Evolutionary conservation across 306 rosid genomes (phyloP), one percentile per base, ranked within the genome.

Genomic region (Hippophae gyantsensis): DNA sequence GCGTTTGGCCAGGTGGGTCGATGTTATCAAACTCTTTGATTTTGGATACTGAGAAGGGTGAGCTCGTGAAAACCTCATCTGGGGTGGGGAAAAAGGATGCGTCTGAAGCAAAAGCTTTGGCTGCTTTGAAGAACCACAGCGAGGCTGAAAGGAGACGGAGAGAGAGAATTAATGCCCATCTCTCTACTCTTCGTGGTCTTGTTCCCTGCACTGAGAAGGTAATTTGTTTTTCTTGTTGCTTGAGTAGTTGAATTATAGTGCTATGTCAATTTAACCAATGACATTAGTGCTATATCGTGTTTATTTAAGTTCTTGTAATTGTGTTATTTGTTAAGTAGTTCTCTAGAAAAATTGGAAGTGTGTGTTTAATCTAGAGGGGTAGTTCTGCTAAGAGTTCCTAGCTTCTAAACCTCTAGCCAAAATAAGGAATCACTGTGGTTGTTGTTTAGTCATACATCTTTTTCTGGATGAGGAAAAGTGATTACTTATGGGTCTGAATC

Each of bases 71-170:
- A 56, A 64, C 81, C 26, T 80, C 81, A n/a, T 42, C 68, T 54
- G 71, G 43, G 48, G 59, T 61, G 48, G 84, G 81, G n/a, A 81
- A 83, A 69, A 76, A 78, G 65, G 86, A 75, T 65, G 67, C 13
- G 26, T 65, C 78, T 14, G 87, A 86, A 70, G 83, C 67, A 0
- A 89, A 86, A 79, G 89, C 81, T 48, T 50, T 80, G 25, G 87
- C 79, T 14, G 86, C 97, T 64, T 68, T 86, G 86, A 86, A 84
- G 81, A 89, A 65, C 14, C 97, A 89, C 64, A 82, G 95, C 63
- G 89, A 84, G 60, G 97, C 97, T 7, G 95, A 89, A 82, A 80
- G 82, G 78, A 80, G 95, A 76, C 76, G 97, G 62, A 78, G 97
- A 66, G 93, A 86, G 81, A 82, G 95, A 75, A 89, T 89, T 43